These are phyloP conservation scores for Kuraishia hungarica DNA, from an alignment of 805 yeast species.

Conservation along the genomic window DNA sequence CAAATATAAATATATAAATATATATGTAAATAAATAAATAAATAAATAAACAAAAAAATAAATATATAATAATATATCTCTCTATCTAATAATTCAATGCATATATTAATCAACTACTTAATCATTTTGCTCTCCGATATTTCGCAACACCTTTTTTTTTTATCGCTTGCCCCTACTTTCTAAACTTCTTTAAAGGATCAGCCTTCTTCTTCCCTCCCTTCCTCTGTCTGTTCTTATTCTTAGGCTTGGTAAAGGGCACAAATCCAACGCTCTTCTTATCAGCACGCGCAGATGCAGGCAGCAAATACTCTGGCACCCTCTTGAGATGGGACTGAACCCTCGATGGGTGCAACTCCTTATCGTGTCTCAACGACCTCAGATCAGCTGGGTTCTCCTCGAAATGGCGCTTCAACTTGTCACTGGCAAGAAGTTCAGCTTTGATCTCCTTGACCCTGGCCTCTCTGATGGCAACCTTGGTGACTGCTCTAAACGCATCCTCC, in stretches of 20 bases:
- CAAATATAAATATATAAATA: neutral
- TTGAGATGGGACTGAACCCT: conserved; percentile 80
- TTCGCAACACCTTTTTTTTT: neutral
- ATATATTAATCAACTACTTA: neutral
- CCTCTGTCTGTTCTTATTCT: conserved; percentile 25
- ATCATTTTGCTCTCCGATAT: neutral
- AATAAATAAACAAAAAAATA: no score
- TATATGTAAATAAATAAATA: neutral
- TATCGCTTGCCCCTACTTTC: conserved; percentile 10
- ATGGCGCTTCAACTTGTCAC: conserved; percentile 86
- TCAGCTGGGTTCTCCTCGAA: conserved; percentile 98
- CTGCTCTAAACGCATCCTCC: conserved; percentile 95
- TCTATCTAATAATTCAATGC: no score
- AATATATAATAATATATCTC: no score
- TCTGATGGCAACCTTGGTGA: conserved; percentile 80
- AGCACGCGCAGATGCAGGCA: conserved; percentile 70
- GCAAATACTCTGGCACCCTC: conserved; percentile 84
- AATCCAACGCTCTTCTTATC: conserved; percentile 53
- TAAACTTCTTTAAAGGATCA: conserved; percentile 44
- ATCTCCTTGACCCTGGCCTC: conserved; percentile 91
- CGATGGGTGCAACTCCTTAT: conserved; percentile 76
- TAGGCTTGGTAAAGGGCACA: conserved; percentile 58
- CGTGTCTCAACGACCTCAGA: conserved; percentile 81
- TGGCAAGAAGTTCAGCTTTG: conserved; percentile 76
- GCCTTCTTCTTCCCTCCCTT: conserved; percentile 27